phyloP scores from a whole-genome alignment of 2,329 filamentous ascomycete genomes.

The Hawksworthiomyces lignivorus region DNA sequence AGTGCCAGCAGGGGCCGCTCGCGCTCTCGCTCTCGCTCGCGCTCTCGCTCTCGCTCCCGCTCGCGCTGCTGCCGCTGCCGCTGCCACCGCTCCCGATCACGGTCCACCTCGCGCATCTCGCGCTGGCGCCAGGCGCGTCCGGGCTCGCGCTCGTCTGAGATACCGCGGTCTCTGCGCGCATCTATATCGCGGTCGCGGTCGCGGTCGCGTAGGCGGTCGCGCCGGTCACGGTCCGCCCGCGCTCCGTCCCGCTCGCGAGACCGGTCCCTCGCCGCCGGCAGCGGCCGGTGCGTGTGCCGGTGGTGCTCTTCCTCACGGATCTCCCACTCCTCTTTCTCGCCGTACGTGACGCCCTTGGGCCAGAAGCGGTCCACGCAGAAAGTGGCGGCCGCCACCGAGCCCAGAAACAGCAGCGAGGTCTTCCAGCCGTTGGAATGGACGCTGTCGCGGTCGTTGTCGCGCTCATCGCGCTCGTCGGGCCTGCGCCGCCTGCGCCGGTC shows the following conservation, averaged over 20 bases:
- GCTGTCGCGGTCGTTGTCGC: background rate
- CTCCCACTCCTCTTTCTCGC: conserved; percentile 29
- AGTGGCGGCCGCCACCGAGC: conserved; percentile 29
- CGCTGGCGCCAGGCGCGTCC: too few species aligned
- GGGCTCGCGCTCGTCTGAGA: too few species aligned
- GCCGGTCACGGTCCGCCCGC: background rate
- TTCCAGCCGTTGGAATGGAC: conserved; percentile 18
- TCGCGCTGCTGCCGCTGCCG: background rate
- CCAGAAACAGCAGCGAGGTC: conserved; percentile 30
- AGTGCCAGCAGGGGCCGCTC: too few species aligned
- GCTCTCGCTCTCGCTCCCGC: background rate
- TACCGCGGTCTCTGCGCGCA: background rate
- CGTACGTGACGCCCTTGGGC: conserved; percentile 30
- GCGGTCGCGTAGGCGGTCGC: background rate
- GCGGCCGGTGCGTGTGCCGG: background rate
- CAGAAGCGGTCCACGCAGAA: conserved; percentile 29
- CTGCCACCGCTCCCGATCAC: background rate
- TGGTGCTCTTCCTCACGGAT: conserved; percentile 1
- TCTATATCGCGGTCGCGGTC: background rate
- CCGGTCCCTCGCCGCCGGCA: background rate
- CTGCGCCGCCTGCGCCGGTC: too few species aligned
- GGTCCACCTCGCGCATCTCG: background rate
- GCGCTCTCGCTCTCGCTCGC: too few species aligned
- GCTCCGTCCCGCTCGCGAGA: background rate
- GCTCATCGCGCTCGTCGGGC: too few species aligned